These are phyloP conservation scores for Grosmannia huntii DNA, from an alignment of 2,329 filamentous ascomycete species.

Conservation along the genomic window DNA sequence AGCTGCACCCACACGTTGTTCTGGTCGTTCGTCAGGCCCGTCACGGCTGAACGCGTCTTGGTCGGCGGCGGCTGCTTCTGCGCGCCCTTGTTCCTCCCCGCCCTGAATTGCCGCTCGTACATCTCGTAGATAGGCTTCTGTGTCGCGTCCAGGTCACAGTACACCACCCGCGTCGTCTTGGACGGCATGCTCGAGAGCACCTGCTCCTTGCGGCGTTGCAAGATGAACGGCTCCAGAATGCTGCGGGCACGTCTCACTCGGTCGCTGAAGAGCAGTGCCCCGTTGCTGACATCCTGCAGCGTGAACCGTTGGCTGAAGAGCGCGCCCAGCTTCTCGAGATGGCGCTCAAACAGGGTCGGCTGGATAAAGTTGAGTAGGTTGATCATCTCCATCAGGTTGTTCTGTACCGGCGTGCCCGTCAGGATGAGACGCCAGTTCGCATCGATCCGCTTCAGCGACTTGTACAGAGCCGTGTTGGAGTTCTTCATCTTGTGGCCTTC, in stretches of 20 bases:
- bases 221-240: conserved; percentile 89
- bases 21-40: conserved; percentile 35
- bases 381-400: conserved; percentile 86
- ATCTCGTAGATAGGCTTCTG: conserved; percentile 64
- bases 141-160: conserved; percentile 62
- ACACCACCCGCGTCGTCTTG: conserved; percentile 67
- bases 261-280: conserved; percentile 73
- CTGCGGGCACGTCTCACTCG: conserved; percentile 76
- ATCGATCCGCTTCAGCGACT: conserved; percentile 62
- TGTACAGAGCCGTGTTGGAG: conserved; percentile 67
- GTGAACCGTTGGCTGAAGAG: conserved; percentile 91
- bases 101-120: conserved; percentile 49
- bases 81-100: conserved; percentile 39
- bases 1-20: conserved; percentile 80
- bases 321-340: conserved; percentile 65
- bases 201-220: conserved; percentile 86
- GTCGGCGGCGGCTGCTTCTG: conserved; percentile 12
- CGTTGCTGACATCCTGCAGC: conserved; percentile 65
- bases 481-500: conserved; percentile 94
- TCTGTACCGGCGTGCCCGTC: conserved; percentile 82
- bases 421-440: conserved; percentile 78
- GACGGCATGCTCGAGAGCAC: conserved; percentile 72
- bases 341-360: conserved; percentile 65
- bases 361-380: conserved; percentile 91
- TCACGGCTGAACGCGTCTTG: conserved; percentile 19